These are phyloP conservation scores for Neonothopanus nambi DNA, from an alignment of 1,284 basidiomycete genomes.

Conservation along the genomic window DNA sequence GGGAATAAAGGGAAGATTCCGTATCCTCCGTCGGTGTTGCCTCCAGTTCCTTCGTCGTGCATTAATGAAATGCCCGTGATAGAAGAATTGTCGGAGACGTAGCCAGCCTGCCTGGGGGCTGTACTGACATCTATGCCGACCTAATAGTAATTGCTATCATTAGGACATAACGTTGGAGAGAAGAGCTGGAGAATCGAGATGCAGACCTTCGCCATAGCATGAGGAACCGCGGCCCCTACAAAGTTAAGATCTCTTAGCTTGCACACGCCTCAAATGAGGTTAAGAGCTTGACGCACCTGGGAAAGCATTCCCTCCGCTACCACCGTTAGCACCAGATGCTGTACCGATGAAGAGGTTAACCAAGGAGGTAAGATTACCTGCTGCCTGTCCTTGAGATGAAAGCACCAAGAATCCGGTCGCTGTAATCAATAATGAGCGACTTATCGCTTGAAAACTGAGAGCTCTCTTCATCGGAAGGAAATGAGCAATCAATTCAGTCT, in stretches of 20 bases:
- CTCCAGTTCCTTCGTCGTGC: constrained; percentile 55
- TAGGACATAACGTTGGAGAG: neutral
- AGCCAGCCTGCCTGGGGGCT: constrained; percentile 46
- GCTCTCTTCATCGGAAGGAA: too few relatives aligned
- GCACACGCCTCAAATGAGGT: neutral
- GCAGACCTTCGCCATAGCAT: constrained; percentile 51
- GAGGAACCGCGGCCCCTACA: constrained; percentile 45
- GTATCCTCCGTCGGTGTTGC: constrained; percentile 49
- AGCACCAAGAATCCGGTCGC: too few relatives aligned
- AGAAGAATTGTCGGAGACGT: constrained; percentile 42
- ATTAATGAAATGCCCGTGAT: constrained; percentile 49
- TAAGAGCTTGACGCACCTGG: constrained; percentile 35
- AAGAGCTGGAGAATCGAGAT: neutral
- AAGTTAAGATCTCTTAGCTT: neutral
- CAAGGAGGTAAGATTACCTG: constrained; percentile 35
- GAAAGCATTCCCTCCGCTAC: constrained; percentile 49
- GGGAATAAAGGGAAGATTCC: constrained; percentile 52
- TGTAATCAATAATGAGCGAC: too few relatives aligned
- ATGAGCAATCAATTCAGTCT: too few relatives aligned
- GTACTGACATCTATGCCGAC: constrained; percentile 51
- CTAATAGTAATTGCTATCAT: constrained; percentile 26
- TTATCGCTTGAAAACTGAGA: too few relatives aligned
- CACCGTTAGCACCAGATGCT: constrained; percentile 44
- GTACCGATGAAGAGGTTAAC: constrained; percentile 54
- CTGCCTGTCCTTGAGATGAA: too few relatives aligned